Conservation (phyloP, 805 yeast species). For the Teunomyces cretensis region DNA sequence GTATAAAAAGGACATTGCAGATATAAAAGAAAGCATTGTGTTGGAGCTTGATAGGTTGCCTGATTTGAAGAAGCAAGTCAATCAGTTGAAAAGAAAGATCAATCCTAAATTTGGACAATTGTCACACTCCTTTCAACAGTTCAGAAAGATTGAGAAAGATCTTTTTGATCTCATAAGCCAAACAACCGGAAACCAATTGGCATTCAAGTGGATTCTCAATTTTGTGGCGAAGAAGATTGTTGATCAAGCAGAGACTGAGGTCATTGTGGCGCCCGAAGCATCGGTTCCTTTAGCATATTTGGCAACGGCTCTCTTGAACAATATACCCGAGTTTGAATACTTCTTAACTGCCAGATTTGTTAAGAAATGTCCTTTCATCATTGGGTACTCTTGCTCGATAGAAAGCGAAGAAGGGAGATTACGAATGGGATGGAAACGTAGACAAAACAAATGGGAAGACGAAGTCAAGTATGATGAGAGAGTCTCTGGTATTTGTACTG, state of each 20-base stretch:
- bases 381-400: slow-evolving; percentile 75
- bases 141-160: slow-evolving; percentile 50
- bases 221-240: slow-evolving; percentile 83
- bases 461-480: slow-evolving; percentile 79
- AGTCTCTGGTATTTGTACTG: slow-evolving; percentile 78
- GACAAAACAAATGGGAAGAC: slow-evolving; percentile 54
- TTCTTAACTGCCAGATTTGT: slow-evolving; percentile 75
- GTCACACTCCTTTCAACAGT: slow-evolving; percentile 66
- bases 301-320: slow-evolving; percentile 51
- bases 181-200: slow-evolving; percentile 49
- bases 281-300: slow-evolving; percentile 78
- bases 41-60: slow-evolving; percentile 51
- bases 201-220: slow-evolving; percentile 73
- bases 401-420: slow-evolving; percentile 80
- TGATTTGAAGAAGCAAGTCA: slow-evolving; percentile 52
- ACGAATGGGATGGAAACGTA: slow-evolving; percentile 86
- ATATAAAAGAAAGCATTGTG: slow-evolving; percentile 61
- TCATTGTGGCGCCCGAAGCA: slow-evolving; percentile 71
- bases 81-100: slow-evolving; percentile 67
- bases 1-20: slow-evolving; percentile 51
- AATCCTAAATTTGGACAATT: slow-evolving; percentile 92
- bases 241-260: slow-evolving; percentile 91
- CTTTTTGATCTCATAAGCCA: slow-evolving; percentile 49
- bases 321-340: slow-evolving; percentile 51
- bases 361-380: slow-evolving; percentile 85